phyloP scores from a whole-genome alignment of 257 asterid species.

The Prunella vulgaris region DNA sequence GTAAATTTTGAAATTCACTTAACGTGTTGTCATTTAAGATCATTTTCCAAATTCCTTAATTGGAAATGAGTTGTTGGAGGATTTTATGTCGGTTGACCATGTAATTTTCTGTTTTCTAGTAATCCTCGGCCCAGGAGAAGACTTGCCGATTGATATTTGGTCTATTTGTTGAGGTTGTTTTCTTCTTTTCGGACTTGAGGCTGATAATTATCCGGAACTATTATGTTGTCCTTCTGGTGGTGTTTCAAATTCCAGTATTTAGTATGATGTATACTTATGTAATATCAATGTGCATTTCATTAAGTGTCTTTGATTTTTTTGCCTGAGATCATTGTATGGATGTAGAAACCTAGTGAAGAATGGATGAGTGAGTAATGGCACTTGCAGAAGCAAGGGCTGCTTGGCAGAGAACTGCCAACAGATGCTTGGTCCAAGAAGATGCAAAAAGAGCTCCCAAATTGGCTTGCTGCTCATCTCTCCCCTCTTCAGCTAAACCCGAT shows the following conservation, averaged over 20 bases:
- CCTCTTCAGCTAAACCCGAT: constrained; percentile 39
- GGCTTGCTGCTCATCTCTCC: constrained; percentile 62
- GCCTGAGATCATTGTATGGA: not conserved
- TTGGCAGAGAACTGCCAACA: constrained; percentile 81
- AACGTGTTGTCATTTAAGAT: not conserved
- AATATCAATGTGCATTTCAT: not conserved
- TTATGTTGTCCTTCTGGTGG: not conserved
- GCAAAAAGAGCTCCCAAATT: constrained; percentile 91
- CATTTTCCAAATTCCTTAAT: not conserved
- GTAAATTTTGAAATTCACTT: too few species aligned
- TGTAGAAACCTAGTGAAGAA: constrained; percentile 22
- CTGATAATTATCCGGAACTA: too few species aligned
- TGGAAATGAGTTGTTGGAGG: not conserved
- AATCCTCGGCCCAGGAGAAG: too few species aligned
- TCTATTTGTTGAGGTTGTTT: too few species aligned
- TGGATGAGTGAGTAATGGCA: constrained; percentile 52
- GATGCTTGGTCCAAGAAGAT: constrained; percentile 81
- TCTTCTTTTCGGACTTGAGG: not conserved
- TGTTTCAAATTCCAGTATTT: too few species aligned
- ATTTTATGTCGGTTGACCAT: not conserved
- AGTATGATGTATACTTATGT: too few species aligned
- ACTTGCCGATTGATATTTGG: too few species aligned
- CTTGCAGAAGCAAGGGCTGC: constrained; percentile 78
- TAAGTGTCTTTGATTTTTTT: not conserved
- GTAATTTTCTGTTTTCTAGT: not conserved